Evolutionary conservation across 768 basidiomycete genomes (phyloP).

Genomic region (Hirschioporus abietinus): DNA sequence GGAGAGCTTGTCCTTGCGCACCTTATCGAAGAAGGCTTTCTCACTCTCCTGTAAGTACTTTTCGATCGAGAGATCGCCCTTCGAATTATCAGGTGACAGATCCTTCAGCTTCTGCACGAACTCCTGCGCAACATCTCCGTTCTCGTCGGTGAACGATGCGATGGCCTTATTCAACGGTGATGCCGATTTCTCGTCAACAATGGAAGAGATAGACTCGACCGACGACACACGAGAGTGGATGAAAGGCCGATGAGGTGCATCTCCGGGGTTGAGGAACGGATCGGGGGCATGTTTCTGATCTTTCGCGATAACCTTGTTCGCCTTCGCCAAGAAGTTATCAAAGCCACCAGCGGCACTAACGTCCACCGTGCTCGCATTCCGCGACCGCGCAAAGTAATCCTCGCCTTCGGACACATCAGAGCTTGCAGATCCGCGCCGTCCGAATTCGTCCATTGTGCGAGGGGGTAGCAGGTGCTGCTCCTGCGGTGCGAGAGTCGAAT

Average conservation of each 20-base stretch:
- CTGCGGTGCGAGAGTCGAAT: constrained; percentile 45
- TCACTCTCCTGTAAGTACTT: constrained; percentile 88
- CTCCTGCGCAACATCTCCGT: constrained; percentile 85
- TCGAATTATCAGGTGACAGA: constrained; percentile 82
- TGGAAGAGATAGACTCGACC: constrained; percentile 87
- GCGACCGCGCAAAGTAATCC: constrained; percentile 42
- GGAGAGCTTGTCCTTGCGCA: constrained; percentile 82
- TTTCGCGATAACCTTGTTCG: constrained; percentile 76
- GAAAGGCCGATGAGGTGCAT: constrained; percentile 66
- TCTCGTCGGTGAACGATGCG: constrained; percentile 90
- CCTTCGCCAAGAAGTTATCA: constrained; percentile 77
- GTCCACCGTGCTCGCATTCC: constrained; percentile 25
- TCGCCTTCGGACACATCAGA: constrained; percentile 53
- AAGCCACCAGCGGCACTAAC: constrained; percentile 43
- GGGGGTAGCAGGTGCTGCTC: constrained; percentile 32
- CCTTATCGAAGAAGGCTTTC: constrained; percentile 88
- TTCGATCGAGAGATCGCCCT: constrained; percentile 88
- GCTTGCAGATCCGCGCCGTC: constrained; percentile 28
- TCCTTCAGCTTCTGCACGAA: constrained; percentile 82
- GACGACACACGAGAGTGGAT: constrained; percentile 81
- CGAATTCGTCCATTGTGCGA: constrained; percentile 18
- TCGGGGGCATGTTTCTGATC: constrained; percentile 77
- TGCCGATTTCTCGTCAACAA: constrained; percentile 85
- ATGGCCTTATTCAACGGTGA: constrained; percentile 94
- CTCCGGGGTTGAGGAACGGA: constrained; percentile 70